Evolutionary conservation across 345 rosid genomes (phyloP).

Genomic region (Aethionema arabicum): DNA sequence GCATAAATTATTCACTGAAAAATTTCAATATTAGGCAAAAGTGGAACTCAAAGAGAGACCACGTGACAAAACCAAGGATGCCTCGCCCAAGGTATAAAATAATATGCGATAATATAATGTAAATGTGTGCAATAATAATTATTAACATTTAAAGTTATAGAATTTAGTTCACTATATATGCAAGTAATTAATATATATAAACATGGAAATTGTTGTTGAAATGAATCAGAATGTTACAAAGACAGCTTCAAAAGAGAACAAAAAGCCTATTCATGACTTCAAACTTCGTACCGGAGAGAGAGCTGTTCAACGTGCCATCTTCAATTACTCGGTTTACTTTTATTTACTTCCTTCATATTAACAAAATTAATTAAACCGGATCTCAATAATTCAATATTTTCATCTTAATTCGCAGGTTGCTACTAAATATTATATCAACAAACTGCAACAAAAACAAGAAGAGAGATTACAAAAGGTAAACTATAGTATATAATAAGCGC

Average conservation of each 20-base stretch:
- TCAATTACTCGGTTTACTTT: constrained; percentile 63
- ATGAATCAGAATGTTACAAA: constrained; percentile 35
- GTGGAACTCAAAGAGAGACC: constrained; percentile 30
- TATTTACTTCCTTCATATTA: constrained; percentile 11
- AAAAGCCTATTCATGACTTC: constrained; percentile 62
- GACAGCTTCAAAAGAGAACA: constrained; percentile 56
- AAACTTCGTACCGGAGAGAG: constrained; percentile 77
- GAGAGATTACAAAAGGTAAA: constrained; percentile 68
- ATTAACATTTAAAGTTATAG: not conserved
- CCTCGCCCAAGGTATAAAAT: constrained; percentile 28
- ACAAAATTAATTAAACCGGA: not conserved
- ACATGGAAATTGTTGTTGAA: not conserved
- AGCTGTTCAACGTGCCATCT: constrained; percentile 77
- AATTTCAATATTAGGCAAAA: constrained; percentile 21
- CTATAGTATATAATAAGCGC: not conserved
- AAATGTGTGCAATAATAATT: not conserved
- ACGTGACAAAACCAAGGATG: constrained; percentile 26
- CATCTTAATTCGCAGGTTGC: constrained; percentile 52
- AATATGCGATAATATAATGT: no score
- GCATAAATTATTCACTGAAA: not conserved
- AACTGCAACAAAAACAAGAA: constrained; percentile 55
- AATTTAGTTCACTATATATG: not conserved
- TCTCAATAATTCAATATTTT: not conserved
- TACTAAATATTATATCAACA: constrained; percentile 57
- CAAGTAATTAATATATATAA: not conserved